Base-by-base conservation (phyloP, 805 yeast genomes). In the Wickerhamiella cacticola region DNA sequence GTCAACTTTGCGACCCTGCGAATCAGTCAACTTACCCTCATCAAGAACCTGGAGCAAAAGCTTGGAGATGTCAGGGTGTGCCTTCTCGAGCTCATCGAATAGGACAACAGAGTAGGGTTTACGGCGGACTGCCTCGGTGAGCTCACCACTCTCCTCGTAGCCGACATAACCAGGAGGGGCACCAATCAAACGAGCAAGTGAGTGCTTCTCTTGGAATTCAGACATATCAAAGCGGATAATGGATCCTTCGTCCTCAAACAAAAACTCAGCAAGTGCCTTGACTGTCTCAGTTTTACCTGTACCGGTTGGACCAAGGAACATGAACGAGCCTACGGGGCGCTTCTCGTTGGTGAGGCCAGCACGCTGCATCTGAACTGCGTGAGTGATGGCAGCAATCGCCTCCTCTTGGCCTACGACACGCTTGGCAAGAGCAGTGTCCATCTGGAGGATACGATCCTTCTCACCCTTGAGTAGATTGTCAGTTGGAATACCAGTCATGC, bases 121-220 rank as follows among this genome's bases (percentile, higher is more conserved):
- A 58, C 97, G 75, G 61, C 96, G 76, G 8, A 92, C 94, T 5
- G 95, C 95, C 64, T 92, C 97, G 1, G 98, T 92, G 53, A 92
- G 71, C 65, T 92, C 97, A 45, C 98, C 98, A 34, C 76, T 69
- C 57, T 83, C 92, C 60, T 89, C 98, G 66, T 87, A 88, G 47
- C 96, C 92, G 19, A 89, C 96, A 63, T 89, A 89, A 6, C 97
- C 96, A 25, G 98, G 98, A 4, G 98, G 98, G 0, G 97, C 92
- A 45, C 98, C 98, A 56, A 89, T 87, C 10, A 89, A 73, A 53
- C 96, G 76, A 40, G 95, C 81, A 5, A 92, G 79, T 0, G 95
- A 74, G 65, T 87, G 96, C 62, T 83, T 82, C 62, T 89, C 98
- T 67, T 89, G 97, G 64, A 92, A 89, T 63, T 89, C 98, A 18